Evolutionary conservation across 73 alveolate species (phyloP), one percentile per base, ranked within the genome.

Genomic region (Urostyla sp.): DNA sequence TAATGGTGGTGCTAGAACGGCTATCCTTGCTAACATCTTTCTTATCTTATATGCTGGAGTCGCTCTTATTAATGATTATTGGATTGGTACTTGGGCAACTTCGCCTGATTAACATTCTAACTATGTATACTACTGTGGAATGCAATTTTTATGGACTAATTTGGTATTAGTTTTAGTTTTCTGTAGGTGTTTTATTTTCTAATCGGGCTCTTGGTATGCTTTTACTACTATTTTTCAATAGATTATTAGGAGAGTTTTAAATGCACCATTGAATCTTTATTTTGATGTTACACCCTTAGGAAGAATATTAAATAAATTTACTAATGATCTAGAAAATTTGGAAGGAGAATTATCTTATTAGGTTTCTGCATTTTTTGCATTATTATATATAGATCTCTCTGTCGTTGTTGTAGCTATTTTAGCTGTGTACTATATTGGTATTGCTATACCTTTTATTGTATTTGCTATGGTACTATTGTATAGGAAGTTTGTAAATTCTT

Each of bases 281-380:
- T 96, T 86, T 87, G 98, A 97, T 69, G 87, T 79, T 11, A 92
- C 96, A 37, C 98, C 98, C 7, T 67, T 91, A 21, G 99, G 99
- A 18, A 84, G 94, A 59, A 89, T 97, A 28, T 55, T 95, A 58
- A 95, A 95, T 80, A 87, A 95, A 56, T 88, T 97, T 48, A 76
- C 98, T 6, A 90, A 91, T 52, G 85, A 73, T 52, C 59, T 73
- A 23, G 32, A 51, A 3, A 24, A 21, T 23, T 3, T 73, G 20
- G 85, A 73, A 26, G 1, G 23, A 2, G 61, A 51, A 6, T 34
- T 73, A 10, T 58, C 67, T 20, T 73, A 28, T 37, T 16, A 38
- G 2, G 21, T 52, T 3, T 38, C 63, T n/a, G 57, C 73, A 5
- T 49, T 57, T 30, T 56, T 50, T n/a, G 60, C 34, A 15, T 46